Percentiles rank a stretch among this genome's conserved stretches.
Evolutionary conservation across 306 rosid genomes (phyloP).

Genomic region (Echinosophora koreensis): DNA sequence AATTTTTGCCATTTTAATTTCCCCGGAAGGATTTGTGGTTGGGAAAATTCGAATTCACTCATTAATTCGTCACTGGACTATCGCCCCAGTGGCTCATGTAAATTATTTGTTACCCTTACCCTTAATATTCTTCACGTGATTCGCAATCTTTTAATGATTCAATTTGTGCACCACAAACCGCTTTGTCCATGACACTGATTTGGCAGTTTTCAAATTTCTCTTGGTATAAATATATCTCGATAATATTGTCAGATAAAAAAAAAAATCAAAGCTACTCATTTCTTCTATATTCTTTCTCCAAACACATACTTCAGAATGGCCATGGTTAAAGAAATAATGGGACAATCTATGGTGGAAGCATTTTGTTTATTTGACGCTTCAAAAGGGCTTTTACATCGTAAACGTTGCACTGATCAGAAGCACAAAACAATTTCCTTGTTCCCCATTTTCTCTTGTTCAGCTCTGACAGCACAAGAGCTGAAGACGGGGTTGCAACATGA

Average conservation of each 20-base stretch:
- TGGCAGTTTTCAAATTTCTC: neutral
- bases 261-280: neutral
- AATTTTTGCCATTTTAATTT: no score
- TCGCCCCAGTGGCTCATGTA: no score
- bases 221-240: neutral
- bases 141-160: neutral
- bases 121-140: neutral
- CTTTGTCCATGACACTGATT: neutral
- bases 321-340: constrained; percentile 35
- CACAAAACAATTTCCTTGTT: neutral
- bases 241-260: neutral
- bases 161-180: neutral
- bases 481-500: constrained; percentile 12
- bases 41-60: no score
- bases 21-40: no score
- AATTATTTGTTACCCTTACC: no score
- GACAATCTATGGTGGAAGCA: constrained; percentile 20
- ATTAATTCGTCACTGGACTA: no score
- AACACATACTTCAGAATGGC: constrained; percentile 22
- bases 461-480: neutral
- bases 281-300: neutral
- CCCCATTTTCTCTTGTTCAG: constrained; percentile 7
- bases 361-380: no score
- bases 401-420: neutral
- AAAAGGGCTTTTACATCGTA: neutral